Evolutionary conservation across 1,284 basidiomycete species (phyloP), one percentile per base, ranked within the genome.

Genomic region (Boletellus deceptivus): DNA sequence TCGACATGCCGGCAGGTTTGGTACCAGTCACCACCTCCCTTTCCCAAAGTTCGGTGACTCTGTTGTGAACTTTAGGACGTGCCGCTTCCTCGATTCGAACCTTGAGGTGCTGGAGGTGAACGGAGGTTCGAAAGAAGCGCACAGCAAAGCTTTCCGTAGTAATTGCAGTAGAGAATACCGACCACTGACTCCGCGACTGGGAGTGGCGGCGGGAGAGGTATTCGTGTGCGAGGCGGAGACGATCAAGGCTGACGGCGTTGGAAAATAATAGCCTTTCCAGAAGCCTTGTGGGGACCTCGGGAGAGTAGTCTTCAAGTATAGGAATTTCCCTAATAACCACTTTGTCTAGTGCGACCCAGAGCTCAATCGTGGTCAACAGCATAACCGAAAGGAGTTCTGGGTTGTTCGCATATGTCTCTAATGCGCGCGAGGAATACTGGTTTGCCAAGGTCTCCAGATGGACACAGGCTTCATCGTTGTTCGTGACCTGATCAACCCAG

Each of bases 261-360:
- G 66, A 68, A 11, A 81, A 58, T 1, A 81, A 57, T 8, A 80
- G 60, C 0, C 63, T 49, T 13, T 75, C 63, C 16, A 79, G 54
- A 13, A 78, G 57, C 1, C 36, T 35, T 0, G 46, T 27, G 0
- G 71, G 62, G 0, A 82, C 58, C 52, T 78, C 79, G 0, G 77
- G 78, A 3, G 75, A 72, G 48, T 75, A 81, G 4, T 73, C 58
- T 0, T 34, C 39, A 0, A 81, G 61, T 1, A 79, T 58, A 0
- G 72, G 71, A 39, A 63, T 64, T 3, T 65, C 59, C 1, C 20
- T 22, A 8, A 71, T 57, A 6, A 59, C 68, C 1, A 75, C n/a
- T 25, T 60, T 64, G 56, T 81, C 78, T 0, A 80, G 60, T 0
- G 67, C 71, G 1, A 75, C 60, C 77, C 76, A 78, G 13, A 79